Evolutionary conservation across 768 basidiomycete species (phyloP), one percentile per base, ranked within the genome.

Genomic region (Solioccasus polychromus): DNA sequence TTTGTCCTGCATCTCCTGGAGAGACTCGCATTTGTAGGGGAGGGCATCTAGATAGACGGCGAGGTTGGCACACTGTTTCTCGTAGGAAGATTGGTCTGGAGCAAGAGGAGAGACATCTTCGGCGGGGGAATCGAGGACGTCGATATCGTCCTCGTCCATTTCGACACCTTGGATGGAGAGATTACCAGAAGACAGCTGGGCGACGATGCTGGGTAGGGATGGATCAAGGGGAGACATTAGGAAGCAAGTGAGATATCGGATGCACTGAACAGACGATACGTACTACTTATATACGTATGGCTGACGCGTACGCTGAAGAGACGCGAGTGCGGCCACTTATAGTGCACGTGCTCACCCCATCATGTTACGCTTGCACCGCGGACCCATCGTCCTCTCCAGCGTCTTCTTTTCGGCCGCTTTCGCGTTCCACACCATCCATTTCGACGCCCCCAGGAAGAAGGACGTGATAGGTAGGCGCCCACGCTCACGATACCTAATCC

Each of bases 11-110:
- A 92, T 91, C 42, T 80, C 78, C 48, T 84, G 78, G 37, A 77
- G 61, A 19, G 83, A 70, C 61, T 91, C 88, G 64, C 82, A 82
- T 56, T 80, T 65, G 61, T 90, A 91, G 3, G 88, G 89, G 29
- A 88, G 59, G 14, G 83, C 74, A 57, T 77, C 72, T 49, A 86
- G 70, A 66, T 88, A 87, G 19, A 76, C 73, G 51, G 82, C 76
- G 35, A 90, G 75, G 34, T 81, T 71, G 18, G 74, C 74, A 41
- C 68, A 73, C 60, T 87, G 80, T 57, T 75, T 79, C 49, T 84
- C 84, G 45, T 72, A 67, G 18, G 72, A 69, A 9, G 73, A 68
- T 35, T 64, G 58, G 8, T 75, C 54, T 28, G 49, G 20, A 22
- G 39, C 10, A 17, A 50, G 50, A 31, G 44, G 28, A 8, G 62